A percentile compares a stretch with the other conserved stretches of the same genome.
Conservation (phyloP, 2,329 filamentous ascomycete genomes). For the Endothia cerciana region DNA sequence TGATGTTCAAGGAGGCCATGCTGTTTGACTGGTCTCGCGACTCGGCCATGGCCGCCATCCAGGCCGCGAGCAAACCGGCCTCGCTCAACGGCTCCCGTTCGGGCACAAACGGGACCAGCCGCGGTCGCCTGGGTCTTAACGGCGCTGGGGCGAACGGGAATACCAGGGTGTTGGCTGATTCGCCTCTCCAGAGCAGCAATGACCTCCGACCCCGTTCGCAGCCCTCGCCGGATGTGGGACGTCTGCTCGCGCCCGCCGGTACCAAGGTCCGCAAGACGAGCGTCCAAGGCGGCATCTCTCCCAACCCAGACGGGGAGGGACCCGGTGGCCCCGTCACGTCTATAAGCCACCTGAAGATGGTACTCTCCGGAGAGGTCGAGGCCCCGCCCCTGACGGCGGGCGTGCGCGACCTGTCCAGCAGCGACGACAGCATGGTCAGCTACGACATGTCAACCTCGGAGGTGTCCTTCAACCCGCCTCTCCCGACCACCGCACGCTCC, state of each 20-base stretch:
- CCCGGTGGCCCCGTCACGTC: constrained; percentile 59
- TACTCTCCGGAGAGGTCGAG: constrained; percentile 56
- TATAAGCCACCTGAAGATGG: constrained; percentile 66
- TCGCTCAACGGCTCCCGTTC: constrained; percentile 77
- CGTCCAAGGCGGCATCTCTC: constrained; percentile 55
- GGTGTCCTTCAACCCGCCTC: constrained; percentile 59
- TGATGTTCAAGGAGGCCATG: constrained; percentile 73
- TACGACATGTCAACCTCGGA: constrained; percentile 72
- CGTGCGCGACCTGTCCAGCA: constrained; percentile 53
- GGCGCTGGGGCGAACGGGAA: constrained; percentile 46
- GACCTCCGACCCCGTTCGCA: constrained; percentile 55
- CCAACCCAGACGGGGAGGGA: constrained; percentile 44
- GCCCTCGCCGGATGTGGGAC: constrained; percentile 38
- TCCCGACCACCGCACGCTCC: constrained; percentile 37
- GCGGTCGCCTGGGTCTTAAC: constrained; percentile 63
- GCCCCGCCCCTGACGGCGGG: constrained; percentile 45
- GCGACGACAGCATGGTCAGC: constrained; percentile 71
- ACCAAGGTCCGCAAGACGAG: constrained; percentile 57
- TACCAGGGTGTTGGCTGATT: constrained; percentile 38
- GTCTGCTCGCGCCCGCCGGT: constrained; percentile 39
- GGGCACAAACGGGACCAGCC: constrained; percentile 59
- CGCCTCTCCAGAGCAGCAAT: constrained; percentile 54
- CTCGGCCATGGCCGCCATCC: constrained; percentile 67
- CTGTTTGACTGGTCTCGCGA: constrained; percentile 81
- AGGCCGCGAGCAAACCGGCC: constrained; percentile 70